Evolutionary conservation across 192 early-diverging fungal genomes (phyloP), one percentile per base, ranked within the genome.

Genomic region (Lobosporangium transversale): DNA sequence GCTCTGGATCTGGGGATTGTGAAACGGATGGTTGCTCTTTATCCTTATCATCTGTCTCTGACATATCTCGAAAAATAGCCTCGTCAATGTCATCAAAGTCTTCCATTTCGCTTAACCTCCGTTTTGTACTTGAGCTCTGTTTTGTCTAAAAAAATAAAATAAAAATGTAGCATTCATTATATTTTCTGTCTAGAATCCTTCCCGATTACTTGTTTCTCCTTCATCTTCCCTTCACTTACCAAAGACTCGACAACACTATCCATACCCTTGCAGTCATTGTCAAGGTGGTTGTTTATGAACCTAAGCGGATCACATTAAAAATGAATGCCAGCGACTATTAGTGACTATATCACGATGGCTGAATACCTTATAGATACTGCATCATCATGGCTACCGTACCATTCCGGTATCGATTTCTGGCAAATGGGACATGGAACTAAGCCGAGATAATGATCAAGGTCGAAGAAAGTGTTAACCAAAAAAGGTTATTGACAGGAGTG

Each of bases 401-500:
- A 70, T 33, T 70, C 63, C 20, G 79, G 43, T 5, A 83, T 78
- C 4, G 40, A 67, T 51, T 81, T 78, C 8, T 48, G 62, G 31
- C 86, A 87, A 42, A 87, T 79, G 30, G 86, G 86, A 56, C 86
- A 87, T 50, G 79, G 58, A 5, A 87, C 86, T 85, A 60, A 8
- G 3, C 1, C 9, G 14, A 33, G 18, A 33, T 18, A 54, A 54
- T 27, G 17, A 33, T 4, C 37, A 40, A 14, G 30, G 53, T 5
- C 53, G 7, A 18, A 14, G 7, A 18, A 29, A 33, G 29, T 58
- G 57, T 40, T 40, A 40, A 10, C 14, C 37, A 40, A 40, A 7
- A 10, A 40, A n/a, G n/a, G n/a, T n/a, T n/a, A n/a, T n/a, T n/a
- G n/a, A n/a, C n/a, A n/a, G n/a, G n/a, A n/a, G n/a, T n/a, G n/a